phyloP scores from a whole-genome alignment of 805 yeast genomes.

The Yamadazyma nakazawae region DNA sequence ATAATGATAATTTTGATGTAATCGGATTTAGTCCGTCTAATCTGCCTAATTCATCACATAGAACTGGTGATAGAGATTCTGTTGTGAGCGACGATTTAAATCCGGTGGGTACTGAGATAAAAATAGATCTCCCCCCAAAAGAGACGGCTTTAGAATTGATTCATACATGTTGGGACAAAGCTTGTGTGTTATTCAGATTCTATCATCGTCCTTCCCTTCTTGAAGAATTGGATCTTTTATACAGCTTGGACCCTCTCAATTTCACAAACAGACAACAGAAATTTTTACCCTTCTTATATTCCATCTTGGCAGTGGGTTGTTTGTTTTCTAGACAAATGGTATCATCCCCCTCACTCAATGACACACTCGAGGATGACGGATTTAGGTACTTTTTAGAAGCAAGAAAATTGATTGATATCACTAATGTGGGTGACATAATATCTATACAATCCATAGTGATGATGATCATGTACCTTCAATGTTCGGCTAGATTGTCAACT shows the following conservation, averaged over 20 bases:
- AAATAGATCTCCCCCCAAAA: slow-evolving; percentile 70
- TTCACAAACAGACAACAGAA: slow-evolving; percentile 71
- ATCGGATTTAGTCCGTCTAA: slow-evolving; percentile 5
- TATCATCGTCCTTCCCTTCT: slow-evolving; percentile 82
- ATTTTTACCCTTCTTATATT: slow-evolving; percentile 75
- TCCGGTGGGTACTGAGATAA: slow-evolving; percentile 43
- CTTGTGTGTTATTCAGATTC: slow-evolving; percentile 81
- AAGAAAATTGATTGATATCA: slow-evolving; percentile 71
- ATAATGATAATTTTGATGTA: slow-evolving; percentile 22
- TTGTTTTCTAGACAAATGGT: slow-evolving; percentile 53
- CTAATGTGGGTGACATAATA: slow-evolving; percentile 77
- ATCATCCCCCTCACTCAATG: slow-evolving; percentile 6
- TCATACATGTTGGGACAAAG: slow-evolving; percentile 77
- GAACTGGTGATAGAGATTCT: slow-evolving; percentile 2
- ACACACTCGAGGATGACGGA: slow-evolving; percentile 66
- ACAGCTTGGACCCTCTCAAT: slow-evolving; percentile 69
- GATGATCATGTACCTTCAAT: slow-evolving; percentile 81
- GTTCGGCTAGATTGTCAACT: slow-evolving; percentile 81
- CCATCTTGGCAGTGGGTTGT: slow-evolving; percentile 88
- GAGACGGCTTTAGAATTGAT: slow-evolving; percentile 68
- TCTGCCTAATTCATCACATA: slow-evolving; percentile 12
- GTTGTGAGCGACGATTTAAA: slow-evolving; percentile 26
- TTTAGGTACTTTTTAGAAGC: slow-evolving; percentile 79
- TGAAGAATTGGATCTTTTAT: slow-evolving; percentile 69
- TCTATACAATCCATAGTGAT: slow-evolving; percentile 85